Evolutionary conservation across 2,329 filamentous ascomycete species (phyloP).

Genomic region (Colletotrichum limetticola): DNA sequence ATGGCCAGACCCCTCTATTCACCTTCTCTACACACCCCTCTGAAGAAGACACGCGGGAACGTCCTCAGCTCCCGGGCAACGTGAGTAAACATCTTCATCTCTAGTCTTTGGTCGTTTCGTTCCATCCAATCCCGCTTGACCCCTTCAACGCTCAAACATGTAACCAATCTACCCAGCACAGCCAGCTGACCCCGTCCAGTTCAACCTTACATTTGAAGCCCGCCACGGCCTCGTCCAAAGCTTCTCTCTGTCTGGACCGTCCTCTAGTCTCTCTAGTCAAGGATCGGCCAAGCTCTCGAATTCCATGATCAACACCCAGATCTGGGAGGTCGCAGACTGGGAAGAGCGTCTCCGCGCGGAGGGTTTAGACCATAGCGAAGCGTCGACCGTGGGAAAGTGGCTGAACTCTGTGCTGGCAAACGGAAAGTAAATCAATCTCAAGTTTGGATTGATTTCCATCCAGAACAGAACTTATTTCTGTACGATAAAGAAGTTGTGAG

Average conservation of each 20-base stretch:
- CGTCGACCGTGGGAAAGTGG: conserved; percentile 27
- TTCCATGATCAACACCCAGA: conserved; percentile 15
- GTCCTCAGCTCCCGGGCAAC: conserved; percentile 60
- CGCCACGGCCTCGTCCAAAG: conserved; percentile 50
- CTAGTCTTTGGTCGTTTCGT: neutral
- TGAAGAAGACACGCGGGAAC: conserved; percentile 66
- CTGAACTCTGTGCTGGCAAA: conserved; percentile 23
- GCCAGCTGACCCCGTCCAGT: conserved; percentile 1
- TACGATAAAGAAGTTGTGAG: neutral
- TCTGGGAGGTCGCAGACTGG: conserved; percentile 36
- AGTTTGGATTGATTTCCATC: neutral
- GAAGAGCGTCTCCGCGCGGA: conserved; percentile 8
- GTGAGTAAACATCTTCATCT: conserved; percentile 45
- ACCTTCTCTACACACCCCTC: conserved; percentile 72
- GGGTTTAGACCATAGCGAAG: conserved; percentile 3
- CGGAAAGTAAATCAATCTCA: neutral
- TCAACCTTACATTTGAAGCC: conserved; percentile 47
- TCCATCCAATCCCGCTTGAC: too few species aligned
- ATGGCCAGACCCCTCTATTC: conserved; percentile 87
- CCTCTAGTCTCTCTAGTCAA: neutral
- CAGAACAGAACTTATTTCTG: neutral
- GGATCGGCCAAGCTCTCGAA: conserved; percentile 2
- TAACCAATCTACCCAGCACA: neutral
- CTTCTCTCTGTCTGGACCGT: conserved; percentile 39
- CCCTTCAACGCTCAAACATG: neutral